Evolutionary conservation across 1,284 basidiomycete genomes (phyloP).

Genomic region (Lignosus rhinocerotis): DNA sequence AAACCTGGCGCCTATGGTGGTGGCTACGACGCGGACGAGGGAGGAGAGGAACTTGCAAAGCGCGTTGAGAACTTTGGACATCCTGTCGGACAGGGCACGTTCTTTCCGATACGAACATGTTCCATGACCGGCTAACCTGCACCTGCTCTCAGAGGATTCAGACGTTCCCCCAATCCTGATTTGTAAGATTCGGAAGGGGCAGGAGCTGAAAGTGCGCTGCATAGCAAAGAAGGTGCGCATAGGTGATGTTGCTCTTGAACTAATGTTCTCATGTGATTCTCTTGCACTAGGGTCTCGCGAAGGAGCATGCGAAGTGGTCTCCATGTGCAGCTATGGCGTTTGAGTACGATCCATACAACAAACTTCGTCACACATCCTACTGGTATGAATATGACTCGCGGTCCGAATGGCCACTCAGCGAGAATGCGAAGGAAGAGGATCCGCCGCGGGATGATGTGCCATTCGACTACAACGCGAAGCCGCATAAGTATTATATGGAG

Average conservation of each 20-base stretch:
- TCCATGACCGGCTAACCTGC: not conserved
- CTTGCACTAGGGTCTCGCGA: slow-evolving; percentile 81
- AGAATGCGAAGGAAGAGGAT: slow-evolving; percentile 84
- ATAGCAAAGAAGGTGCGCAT: slow-evolving; percentile 87
- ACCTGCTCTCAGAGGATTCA: slow-evolving; percentile 51
- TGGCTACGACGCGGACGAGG: slow-evolving; percentile 43
- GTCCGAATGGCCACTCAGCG: slow-evolving; percentile 81
- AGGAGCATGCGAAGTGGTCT: slow-evolving; percentile 99
- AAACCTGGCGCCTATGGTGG: slow-evolving; percentile 15
- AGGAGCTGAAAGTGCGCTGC: slow-evolving; percentile 87
- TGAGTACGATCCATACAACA: slow-evolving; percentile 99
- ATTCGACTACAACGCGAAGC: slow-evolving; percentile 88
- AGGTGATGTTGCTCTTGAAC: not conserved
- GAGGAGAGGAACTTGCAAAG: slow-evolving; percentile 72
- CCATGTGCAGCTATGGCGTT: slow-evolving; percentile 94
- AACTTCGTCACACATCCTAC: slow-evolving; percentile 92
- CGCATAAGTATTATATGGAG: slow-evolving; percentile 87
- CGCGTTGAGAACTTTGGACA: slow-evolving; percentile 79
- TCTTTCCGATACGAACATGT: not conserved
- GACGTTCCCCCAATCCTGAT: slow-evolving; percentile 75
- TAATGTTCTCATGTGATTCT: not conserved
- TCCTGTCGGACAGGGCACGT: slow-evolving; percentile 82
- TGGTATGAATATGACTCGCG: slow-evolving; percentile 89
- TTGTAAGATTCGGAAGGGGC: slow-evolving; percentile 92
- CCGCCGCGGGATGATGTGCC: slow-evolving; percentile 74